These are phyloP conservation scores for Fusarium avenaceum DNA, from an alignment of 2,329 filamentous ascomycete species.

Conservation along the genomic window DNA sequence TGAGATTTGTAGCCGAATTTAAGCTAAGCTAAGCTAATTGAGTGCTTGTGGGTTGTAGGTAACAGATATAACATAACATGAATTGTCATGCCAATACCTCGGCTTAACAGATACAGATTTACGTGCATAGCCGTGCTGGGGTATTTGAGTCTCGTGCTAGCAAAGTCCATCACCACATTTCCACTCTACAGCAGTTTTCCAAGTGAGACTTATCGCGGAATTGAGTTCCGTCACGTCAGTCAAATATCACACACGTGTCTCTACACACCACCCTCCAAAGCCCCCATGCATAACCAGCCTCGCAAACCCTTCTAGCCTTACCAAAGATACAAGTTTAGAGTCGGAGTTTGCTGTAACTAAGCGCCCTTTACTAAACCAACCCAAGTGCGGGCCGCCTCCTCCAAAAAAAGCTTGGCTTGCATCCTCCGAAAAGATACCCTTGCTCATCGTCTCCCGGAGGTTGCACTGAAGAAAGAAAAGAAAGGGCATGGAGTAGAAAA, in stretches of 20 bases:
- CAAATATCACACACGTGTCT: constrained; percentile 39
- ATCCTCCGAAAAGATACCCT: constrained; percentile 7
- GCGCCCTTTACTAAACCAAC: constrained; percentile 22
- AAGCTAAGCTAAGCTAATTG: neutral
- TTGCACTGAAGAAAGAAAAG: constrained; percentile 18
- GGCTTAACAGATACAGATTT: constrained; percentile 21
- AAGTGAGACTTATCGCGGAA: too few relatives aligned
- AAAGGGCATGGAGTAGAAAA: neutral
- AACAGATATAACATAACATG: neutral
- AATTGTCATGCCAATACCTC: constrained; percentile 7
- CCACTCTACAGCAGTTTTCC: neutral
- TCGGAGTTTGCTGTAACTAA: constrained; percentile 15
- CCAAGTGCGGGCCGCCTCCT: constrained; percentile 25
- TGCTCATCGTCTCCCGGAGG: constrained; percentile 16
- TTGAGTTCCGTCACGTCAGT: constrained; percentile 6
- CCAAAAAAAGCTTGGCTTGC: constrained; percentile 37
- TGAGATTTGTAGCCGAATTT: neutral
- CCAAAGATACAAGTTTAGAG: neutral
- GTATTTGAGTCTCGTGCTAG: neutral
- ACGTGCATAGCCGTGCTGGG: constrained; percentile 4
- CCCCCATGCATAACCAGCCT: neutral
- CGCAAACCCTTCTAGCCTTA: too few relatives aligned
- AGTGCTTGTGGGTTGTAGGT: neutral
- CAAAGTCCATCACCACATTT: constrained; percentile 1
- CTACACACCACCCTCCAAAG: constrained; percentile 8